Percentiles rank a stretch among this genome's conserved stretches.
Evolutionary conservation across 306 rosid genomes (phyloP).

Genomic region (Castanopsis chinensis): DNA sequence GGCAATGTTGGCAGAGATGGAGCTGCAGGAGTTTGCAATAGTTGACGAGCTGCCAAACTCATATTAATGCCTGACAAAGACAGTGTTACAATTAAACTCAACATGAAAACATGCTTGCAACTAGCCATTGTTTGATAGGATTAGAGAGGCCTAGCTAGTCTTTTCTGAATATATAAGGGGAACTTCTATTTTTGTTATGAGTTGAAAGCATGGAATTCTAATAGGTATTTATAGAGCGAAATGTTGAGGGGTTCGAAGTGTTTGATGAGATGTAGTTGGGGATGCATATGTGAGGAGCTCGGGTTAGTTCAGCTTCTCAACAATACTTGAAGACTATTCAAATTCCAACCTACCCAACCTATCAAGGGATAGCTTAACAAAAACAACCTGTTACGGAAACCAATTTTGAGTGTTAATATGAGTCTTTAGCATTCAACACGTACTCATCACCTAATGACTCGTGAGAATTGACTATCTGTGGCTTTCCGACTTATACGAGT

Average conservation of each 20-base stretch:
- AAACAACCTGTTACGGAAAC: not conserved
- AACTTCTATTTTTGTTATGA: not conserved
- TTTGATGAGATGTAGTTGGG: conserved; percentile 30
- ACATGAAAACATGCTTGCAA: conserved; percentile 6
- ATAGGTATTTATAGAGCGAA: conserved; percentile 1
- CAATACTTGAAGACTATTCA: not conserved
- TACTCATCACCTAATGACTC: no score
- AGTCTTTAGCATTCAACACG: no score
- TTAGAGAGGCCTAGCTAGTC: not conserved
- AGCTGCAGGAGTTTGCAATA: conserved; percentile 26
- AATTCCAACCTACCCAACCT: conserved; percentile 4
- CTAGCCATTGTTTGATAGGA: conserved; percentile 5
- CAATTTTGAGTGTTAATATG: not conserved
- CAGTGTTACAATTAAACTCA: not conserved
- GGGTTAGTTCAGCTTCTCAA: conserved; percentile 27
- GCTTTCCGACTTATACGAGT: no score
- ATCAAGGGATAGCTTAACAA: not conserved
- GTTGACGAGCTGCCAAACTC: conserved; percentile 28
- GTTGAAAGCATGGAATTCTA: not conserved
- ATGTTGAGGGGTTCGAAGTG: not conserved
- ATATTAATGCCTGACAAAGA: conserved; percentile 23
- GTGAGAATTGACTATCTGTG: no score
- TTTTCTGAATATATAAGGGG: not conserved
- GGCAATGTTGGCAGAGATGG: conserved; percentile 24
- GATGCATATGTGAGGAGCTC: not conserved